These are phyloP conservation scores for Didymella arachidicola DNA, from an alignment of 2,329 filamentous ascomycete genomes.

Conservation along the genomic window DNA sequence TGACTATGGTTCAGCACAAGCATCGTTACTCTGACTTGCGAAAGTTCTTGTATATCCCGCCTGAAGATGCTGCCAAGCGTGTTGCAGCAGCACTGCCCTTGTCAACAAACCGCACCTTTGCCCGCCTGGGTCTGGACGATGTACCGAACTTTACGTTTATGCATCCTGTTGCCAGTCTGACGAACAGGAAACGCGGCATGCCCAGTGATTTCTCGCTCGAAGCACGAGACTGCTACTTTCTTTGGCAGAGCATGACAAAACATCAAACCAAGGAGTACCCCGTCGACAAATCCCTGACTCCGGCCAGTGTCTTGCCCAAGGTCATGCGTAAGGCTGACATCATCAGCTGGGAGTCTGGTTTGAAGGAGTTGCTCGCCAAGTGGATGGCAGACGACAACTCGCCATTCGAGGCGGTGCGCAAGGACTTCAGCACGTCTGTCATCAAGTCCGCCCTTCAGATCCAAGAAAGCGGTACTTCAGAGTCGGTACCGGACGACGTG, in stretches of 20 bases:
- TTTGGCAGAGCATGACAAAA: conserved; percentile 71
- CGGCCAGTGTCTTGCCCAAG: conserved; percentile 58
- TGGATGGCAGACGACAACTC: conserved; percentile 68
- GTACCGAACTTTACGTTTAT: conserved; percentile 64
- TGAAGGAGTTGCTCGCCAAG: conserved; percentile 65
- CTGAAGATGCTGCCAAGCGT: conserved; percentile 50
- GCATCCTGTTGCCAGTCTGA: conserved; percentile 71
- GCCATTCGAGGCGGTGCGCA: conserved; percentile 61
- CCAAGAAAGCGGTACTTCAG: conserved; percentile 11
- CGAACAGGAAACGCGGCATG: conserved; percentile 68
- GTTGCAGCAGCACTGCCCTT: conserved; percentile 61
- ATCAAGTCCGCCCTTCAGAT: conserved; percentile 18
- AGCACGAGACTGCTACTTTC: conserved; percentile 71
- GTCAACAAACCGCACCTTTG: conserved; percentile 39
- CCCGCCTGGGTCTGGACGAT: conserved; percentile 58
- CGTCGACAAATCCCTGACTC: conserved; percentile 61
- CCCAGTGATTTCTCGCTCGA: conserved; percentile 74
- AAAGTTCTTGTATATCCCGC: conserved; percentile 72
- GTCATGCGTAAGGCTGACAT: conserved; percentile 71
- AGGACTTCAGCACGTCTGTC: conserved; percentile 50
- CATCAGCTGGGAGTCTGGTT: conserved; percentile 67
- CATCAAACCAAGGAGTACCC: conserved; percentile 61
- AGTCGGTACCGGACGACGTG: conserved; percentile 22
- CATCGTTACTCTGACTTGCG: conserved; percentile 78
- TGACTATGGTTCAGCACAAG: conserved; percentile 73